Evolutionary conservation across 176 grass and related monocot species (phyloP).

Genomic region (Pontederia paniculata): DNA sequence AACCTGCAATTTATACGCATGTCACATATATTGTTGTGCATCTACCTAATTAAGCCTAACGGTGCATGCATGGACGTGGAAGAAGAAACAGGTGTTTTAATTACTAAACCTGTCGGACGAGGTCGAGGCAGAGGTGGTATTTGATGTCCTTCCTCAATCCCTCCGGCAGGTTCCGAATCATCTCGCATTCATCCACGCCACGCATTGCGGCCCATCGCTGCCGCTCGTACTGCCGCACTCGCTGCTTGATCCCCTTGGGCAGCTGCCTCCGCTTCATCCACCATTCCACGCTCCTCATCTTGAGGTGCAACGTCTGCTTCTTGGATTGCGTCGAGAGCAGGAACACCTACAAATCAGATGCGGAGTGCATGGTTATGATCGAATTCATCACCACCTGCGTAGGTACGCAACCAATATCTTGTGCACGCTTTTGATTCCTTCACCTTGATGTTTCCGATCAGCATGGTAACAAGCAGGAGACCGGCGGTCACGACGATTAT

Average conservation of each 20-base stretch:
- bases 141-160: slow-evolving; percentile 70
- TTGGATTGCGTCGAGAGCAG: slow-evolving; percentile 67
- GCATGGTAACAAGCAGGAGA: slow-evolving; percentile 62
- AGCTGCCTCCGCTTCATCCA: slow-evolving; percentile 64
- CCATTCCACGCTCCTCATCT: slow-evolving; percentile 58
- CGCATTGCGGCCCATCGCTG: slow-evolving; percentile 82
- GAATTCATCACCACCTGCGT: background rate
- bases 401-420: background rate
- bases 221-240: slow-evolving; percentile 74
- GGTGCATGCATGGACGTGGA: too few species aligned
- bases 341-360: too few species aligned
- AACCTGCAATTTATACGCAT: too few species aligned
- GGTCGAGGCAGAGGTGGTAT: slow-evolving; percentile 78
- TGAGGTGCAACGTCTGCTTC: slow-evolving; percentile 82
- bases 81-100: too few species aligned
- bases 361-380: too few species aligned
- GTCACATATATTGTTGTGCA: too few species aligned
- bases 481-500: slow-evolving; percentile 72
- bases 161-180: slow-evolving; percentile 77
- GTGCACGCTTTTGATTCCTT: background rate
- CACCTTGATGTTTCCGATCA: slow-evolving; percentile 93
- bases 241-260: slow-evolving; percentile 36
- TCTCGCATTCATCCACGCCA: slow-evolving; percentile 57
- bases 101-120: slow-evolving; percentile 85
- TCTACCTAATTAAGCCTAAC: too few species aligned